Percentiles rank a stretch among this genome's conserved stretches.
Conservation (phyloP, 208 protist genomes). For the Naegleria fowleri region DNA sequence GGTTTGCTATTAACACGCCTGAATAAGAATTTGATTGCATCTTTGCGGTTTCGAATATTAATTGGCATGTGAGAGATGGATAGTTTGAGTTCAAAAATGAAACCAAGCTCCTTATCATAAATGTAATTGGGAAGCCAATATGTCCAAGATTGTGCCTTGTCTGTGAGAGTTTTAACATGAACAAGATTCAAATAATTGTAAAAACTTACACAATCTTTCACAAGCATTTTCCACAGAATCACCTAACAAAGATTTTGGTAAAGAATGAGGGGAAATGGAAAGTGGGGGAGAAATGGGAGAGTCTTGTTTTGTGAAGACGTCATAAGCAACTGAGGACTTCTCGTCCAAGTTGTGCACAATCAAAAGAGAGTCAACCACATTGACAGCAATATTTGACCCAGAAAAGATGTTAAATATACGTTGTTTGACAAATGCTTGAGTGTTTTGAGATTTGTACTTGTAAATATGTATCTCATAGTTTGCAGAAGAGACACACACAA, state of each 20-base stretch:
- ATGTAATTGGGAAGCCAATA: neutral
- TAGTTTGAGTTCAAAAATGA: neutral
- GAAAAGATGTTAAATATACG: neutral
- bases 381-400: neutral
- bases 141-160: neutral
- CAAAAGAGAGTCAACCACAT: neutral
- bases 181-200: neutral
- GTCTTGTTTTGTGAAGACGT: conserved; percentile 22
- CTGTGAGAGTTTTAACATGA: neutral
- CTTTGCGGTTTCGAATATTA: neutral
- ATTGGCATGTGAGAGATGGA: neutral
- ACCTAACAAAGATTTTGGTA: neutral
- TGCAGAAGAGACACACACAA: neutral
- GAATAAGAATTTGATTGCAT: conserved; percentile 12
- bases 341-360: conserved; percentile 1
- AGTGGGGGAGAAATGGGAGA: neutral
- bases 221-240: neutral
- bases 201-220: neutral
- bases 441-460: neutral
- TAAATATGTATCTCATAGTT: neutral
- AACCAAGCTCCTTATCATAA: neutral
- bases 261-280: neutral
- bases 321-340: neutral
- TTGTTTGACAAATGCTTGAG: neutral
- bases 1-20: neutral